A percentile compares a stretch with the other conserved stretches of the same genome.
Conservation (phyloP, 305 asterid genomes). For the Fraxinus dipetala region DNA sequence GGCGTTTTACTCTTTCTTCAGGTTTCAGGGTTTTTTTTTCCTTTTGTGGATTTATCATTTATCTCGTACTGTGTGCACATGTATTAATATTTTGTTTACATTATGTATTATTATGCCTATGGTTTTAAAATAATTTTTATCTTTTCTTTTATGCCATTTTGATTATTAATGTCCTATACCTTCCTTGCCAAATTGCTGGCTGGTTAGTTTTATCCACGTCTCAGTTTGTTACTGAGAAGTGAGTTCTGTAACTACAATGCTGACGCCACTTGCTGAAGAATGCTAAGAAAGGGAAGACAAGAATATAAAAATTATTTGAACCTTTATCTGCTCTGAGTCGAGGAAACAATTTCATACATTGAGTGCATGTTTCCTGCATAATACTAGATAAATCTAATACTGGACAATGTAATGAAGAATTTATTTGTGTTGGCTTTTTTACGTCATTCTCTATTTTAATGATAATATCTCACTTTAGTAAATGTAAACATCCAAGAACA, state of each 20-base stretch:
- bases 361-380: neutral
- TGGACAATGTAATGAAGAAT: neutral
- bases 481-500: neutral
- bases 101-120: neutral
- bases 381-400: no score
- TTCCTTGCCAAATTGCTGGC: neutral
- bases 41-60: neutral
- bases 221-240: neutral
- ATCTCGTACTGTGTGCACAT: neutral
- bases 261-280: neutral
- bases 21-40: conserved; percentile 18
- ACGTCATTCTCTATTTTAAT: neutral
- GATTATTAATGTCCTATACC: neutral
- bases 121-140: neutral
- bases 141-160: neutral
- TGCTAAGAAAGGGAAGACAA: neutral
- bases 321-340: neutral
- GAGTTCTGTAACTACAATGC: neutral
- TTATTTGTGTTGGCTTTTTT: neutral
- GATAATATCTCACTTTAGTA: neutral
- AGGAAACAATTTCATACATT: neutral
- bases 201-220: neutral
- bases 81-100: neutral
- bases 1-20: neutral
- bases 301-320: neutral